Conservation (phyloP, 208 protist genomes). For the Trichomonas gallinae region DNA sequence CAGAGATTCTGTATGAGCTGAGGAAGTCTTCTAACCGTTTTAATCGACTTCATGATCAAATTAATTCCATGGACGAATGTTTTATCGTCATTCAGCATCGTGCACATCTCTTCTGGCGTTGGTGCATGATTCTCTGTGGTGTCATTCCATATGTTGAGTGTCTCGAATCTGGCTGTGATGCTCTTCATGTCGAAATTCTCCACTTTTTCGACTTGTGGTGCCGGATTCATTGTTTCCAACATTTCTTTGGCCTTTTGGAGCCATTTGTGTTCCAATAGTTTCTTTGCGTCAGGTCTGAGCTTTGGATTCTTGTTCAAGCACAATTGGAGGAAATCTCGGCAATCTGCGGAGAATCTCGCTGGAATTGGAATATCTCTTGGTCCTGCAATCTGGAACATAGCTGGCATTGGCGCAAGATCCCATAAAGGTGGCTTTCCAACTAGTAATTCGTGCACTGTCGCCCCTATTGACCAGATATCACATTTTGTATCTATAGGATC, state of each 20-base stretch:
- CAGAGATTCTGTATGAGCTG: neutral
- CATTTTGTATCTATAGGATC: slow-evolving; percentile 44
- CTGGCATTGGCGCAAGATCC: slow-evolving; percentile 60
- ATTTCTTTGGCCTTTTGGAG: neutral
- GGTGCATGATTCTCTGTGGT: no score
- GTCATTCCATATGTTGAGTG: neutral
- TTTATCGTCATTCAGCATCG: neutral
- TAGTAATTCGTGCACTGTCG: slow-evolving; percentile 68
- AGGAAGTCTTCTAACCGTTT: neutral
- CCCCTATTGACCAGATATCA: slow-evolving; percentile 49
- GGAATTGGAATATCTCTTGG: neutral
- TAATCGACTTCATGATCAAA: neutral
- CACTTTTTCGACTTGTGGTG: no score
- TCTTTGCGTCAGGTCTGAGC: neutral
- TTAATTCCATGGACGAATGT: neutral
- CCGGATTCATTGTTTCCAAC: neutral
- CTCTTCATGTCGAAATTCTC: neutral
- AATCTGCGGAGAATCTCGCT: neutral
- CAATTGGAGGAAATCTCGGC: neutral
- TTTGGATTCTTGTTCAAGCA: slow-evolving; percentile 22
- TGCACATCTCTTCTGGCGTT: neutral
- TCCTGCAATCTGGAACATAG: slow-evolving; percentile 56
- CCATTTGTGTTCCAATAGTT: neutral
- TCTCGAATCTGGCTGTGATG: neutral
- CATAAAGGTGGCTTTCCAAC: slow-evolving; percentile 66